These are phyloP conservation scores for Deinandra increscens DNA, from an alignment of 129 eudicot species.

Conservation along the genomic window DNA sequence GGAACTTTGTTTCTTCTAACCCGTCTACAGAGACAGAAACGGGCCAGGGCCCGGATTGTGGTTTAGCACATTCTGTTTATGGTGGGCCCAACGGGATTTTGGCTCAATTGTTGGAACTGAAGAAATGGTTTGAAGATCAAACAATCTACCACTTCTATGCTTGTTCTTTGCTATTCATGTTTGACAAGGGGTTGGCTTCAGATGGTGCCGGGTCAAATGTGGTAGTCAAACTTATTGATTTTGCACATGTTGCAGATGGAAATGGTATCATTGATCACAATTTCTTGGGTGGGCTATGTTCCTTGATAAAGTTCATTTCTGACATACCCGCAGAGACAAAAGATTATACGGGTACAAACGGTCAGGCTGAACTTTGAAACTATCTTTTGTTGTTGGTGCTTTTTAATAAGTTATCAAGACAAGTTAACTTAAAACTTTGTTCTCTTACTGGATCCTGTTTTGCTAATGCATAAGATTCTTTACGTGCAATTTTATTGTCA, in stretches of 20 bases:
- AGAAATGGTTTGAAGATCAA: slow-evolving; percentile 91
- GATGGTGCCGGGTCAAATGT: slow-evolving; percentile 43
- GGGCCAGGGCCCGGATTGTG: slow-evolving; percentile 46
- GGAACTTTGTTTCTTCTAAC: slow-evolving; percentile 67
- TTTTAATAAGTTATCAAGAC: slow-evolving; percentile 17
- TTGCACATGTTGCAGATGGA: slow-evolving; percentile 78
- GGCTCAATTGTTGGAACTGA: slow-evolving; percentile 71
- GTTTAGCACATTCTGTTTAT: slow-evolving; percentile 56
- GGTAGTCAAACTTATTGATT: slow-evolving; percentile 73
- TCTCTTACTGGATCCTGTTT: slow-evolving; percentile 13
- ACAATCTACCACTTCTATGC: slow-evolving; percentile 72
- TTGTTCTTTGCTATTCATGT: slow-evolving; percentile 69
- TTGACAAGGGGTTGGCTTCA: slow-evolving; percentile 44
- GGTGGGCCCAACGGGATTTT: slow-evolving; percentile 76
- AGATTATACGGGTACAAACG: slow-evolving; percentile 18
- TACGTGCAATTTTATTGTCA: slow-evolving; percentile 10
- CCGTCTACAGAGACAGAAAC: slow-evolving; percentile 30
- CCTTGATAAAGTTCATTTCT: slow-evolving; percentile 76
- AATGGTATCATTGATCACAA: slow-evolving; percentile 79
- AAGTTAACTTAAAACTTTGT: slow-evolving; percentile 1
- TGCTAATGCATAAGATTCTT: slow-evolving; percentile 15
- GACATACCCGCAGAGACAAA: slow-evolving; percentile 41
- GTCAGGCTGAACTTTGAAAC: slow-evolving; percentile 17
- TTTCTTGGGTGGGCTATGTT: slow-evolving; percentile 93
- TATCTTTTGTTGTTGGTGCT: slow-evolving; percentile 4